Percentiles rank a stretch among this genome's conserved stretches.
phyloP scores from a whole-genome alignment of 495 filamentous ascomycete genomes.

The Halenospora varia region DNA sequence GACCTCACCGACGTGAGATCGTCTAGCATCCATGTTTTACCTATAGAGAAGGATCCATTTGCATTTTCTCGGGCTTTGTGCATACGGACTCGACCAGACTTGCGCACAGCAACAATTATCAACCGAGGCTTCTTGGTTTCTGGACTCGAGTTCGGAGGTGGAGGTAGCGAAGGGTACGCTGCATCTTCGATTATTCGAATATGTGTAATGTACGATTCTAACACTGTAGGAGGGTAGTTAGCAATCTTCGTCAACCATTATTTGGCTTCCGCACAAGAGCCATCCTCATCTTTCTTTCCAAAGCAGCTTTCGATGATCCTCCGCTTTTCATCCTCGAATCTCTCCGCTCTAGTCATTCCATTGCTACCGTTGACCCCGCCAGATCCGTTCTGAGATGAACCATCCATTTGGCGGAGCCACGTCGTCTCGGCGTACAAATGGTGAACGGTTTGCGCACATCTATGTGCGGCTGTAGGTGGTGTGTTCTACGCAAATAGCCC shows the following conservation, averaged over 20 bases:
- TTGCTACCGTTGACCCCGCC: conserved; percentile 23
- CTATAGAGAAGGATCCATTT: conserved; percentile 93
- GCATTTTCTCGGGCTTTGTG: conserved; percentile 95
- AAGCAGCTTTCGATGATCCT: conserved; percentile 92
- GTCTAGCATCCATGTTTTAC: conserved; percentile 95
- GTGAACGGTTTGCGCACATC: conserved; percentile 11
- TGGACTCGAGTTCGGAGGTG: conserved; percentile 64
- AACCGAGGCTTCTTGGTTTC: conserved; percentile 83
- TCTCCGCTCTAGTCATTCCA: conserved; percentile 67
- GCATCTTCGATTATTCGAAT: conserved; percentile 85
- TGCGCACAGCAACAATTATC: conserved; percentile 88
- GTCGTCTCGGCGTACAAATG: conserved; percentile 11
- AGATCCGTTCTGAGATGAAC: conserved; percentile 25
- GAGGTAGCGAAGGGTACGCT: conserved; percentile 76
- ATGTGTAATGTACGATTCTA: conserved; percentile 97
- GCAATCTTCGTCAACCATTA: neutral
- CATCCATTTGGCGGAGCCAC: conserved; percentile 29
- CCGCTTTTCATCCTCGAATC: conserved; percentile 93
- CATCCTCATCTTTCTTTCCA: conserved; percentile 78
- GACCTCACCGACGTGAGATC: conserved; percentile 79
- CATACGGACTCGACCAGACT: conserved; percentile 87
- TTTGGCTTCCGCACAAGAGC: conserved; percentile 54
- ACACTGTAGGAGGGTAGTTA: conserved; percentile 45
- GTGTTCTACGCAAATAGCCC: neutral
- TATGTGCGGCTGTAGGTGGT: neutral